Conservation (phyloP, 176 grass and related monocot genomes). For the Phoenix roebelenii region DNA sequence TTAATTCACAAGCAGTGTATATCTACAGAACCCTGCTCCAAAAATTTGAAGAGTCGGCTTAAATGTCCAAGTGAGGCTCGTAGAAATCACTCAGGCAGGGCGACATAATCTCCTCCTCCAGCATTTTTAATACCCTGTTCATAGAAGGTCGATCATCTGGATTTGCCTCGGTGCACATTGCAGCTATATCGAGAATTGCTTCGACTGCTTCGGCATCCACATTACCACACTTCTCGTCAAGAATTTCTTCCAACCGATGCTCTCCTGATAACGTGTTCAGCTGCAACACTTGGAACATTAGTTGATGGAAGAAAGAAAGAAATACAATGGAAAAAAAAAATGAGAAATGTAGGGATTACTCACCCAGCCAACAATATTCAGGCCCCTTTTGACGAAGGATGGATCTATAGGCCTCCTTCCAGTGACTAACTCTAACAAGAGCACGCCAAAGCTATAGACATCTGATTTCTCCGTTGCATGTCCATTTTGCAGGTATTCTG, state of each 20-base stretch:
- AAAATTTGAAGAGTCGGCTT: neutral
- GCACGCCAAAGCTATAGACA: slow-evolving; percentile 86
- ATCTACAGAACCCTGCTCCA: no score
- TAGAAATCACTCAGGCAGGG: slow-evolving; percentile 63
- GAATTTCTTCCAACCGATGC: slow-evolving; percentile 72
- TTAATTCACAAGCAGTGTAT: no score
- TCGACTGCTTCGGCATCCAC: slow-evolving; percentile 78
- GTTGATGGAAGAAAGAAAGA: neutral
- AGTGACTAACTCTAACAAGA: slow-evolving; percentile 77
- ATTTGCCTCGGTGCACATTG: slow-evolving; percentile 81
- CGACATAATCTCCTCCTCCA: slow-evolving; percentile 89
- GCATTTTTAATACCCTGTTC: slow-evolving; percentile 78
- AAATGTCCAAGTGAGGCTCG: slow-evolving; percentile 68
- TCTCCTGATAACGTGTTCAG: slow-evolving; percentile 72
- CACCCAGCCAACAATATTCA: slow-evolving; percentile 98
- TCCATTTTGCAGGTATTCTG: slow-evolving; percentile 94
- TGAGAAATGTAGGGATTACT: slow-evolving; percentile 1
- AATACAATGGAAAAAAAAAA: neutral
- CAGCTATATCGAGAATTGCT: slow-evolving; percentile 79
- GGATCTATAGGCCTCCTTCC: slow-evolving; percentile 82
- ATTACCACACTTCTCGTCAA: slow-evolving; percentile 40
- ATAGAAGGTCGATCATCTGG: slow-evolving; percentile 58
- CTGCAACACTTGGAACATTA: slow-evolving; percentile 20
- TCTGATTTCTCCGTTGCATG: slow-evolving; percentile 78
- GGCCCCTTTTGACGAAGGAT: slow-evolving; percentile 69